Percentiles rank a stretch among this genome's conserved stretches.
phyloP scores from a whole-genome alignment of 2,329 filamentous ascomycete species.

The Neurospora sp. region DNA sequence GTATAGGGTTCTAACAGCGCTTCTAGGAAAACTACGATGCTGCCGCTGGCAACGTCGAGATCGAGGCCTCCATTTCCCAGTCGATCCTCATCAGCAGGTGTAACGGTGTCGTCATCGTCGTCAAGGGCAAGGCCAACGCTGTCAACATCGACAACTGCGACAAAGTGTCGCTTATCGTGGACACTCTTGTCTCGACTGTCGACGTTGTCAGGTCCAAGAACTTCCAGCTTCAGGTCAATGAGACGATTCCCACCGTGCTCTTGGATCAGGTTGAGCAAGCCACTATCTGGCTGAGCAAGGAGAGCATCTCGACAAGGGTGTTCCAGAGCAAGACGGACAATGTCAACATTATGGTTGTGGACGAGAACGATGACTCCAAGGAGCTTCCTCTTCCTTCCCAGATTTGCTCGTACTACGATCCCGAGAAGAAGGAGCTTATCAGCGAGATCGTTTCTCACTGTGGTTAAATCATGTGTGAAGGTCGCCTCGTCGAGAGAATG shows the following conservation, averaged over 20 bases:
- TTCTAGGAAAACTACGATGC: conserved; percentile 82
- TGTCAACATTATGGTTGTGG: conserved; percentile 78
- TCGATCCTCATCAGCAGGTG: conserved; percentile 88
- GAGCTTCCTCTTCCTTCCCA: conserved; percentile 86
- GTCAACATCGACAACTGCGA: conserved; percentile 88
- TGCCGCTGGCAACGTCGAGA: conserved; percentile 60
- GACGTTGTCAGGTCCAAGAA: conserved; percentile 94
- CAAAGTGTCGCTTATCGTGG: conserved; percentile 76
- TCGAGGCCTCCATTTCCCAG: conserved; percentile 73
- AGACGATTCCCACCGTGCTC: conserved; percentile 75
- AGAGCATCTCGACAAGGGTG: conserved; percentile 68
- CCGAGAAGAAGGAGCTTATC: conserved; percentile 62
- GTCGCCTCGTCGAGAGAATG: background rate
- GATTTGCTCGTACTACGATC: conserved; percentile 66
- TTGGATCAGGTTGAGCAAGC: conserved; percentile 91
- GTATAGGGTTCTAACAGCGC: background rate
- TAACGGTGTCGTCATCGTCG: conserved; percentile 79
- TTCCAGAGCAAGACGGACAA: conserved; percentile 82
- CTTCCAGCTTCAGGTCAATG: conserved; percentile 88
- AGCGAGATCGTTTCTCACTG: conserved; percentile 95
- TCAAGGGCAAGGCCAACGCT: conserved; percentile 93
- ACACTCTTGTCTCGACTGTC: conserved; percentile 80
- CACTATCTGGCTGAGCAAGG: conserved; percentile 74
- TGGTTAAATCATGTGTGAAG: conserved; percentile 42
- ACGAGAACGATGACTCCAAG: conserved; percentile 68